phyloP scores from a whole-genome alignment of 2,329 filamentous ascomycete genomes.

The Didymella arachidicola region DNA sequence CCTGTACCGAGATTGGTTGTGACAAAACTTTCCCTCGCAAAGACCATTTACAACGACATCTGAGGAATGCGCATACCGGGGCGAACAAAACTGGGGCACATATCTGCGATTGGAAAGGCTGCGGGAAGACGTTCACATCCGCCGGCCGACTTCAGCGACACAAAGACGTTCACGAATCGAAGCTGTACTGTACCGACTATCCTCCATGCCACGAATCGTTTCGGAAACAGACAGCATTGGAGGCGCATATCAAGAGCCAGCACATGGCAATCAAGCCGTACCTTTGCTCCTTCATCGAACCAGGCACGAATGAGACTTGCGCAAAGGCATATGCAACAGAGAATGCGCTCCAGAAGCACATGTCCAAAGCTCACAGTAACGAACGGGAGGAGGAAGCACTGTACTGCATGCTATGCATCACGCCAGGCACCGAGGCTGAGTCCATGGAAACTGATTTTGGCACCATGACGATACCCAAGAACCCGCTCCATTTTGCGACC shows the following conservation, averaged over 20 bases:
- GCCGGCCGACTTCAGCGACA: slow-evolving; percentile 80
- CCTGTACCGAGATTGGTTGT: slow-evolving; percentile 74
- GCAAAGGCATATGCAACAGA: slow-evolving; percentile 75
- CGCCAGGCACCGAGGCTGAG: slow-evolving; percentile 41
- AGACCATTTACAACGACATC: slow-evolving; percentile 84
- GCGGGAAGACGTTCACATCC: slow-evolving; percentile 82
- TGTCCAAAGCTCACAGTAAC: slow-evolving; percentile 71
- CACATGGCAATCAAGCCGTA: slow-evolving; percentile 78
- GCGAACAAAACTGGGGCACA: slow-evolving; percentile 68
- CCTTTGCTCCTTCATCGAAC: slow-evolving; percentile 69
- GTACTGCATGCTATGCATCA: slow-evolving; percentile 76
- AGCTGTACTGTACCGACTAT: slow-evolving; percentile 76
- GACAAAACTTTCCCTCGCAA: slow-evolving; percentile 85
- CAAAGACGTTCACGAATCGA: slow-evolving; percentile 77
- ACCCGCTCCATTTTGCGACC: slow-evolving; percentile 67
- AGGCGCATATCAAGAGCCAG: slow-evolving; percentile 79
- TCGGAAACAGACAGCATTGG: slow-evolving; percentile 84
- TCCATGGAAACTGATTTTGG: slow-evolving; percentile 41
- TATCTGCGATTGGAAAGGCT: slow-evolving; percentile 74
- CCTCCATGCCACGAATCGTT: slow-evolving; percentile 78
- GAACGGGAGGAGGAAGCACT: slow-evolving; percentile 63
- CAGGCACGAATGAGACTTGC: slow-evolving; percentile 65
- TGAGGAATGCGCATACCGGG: slow-evolving; percentile 78
- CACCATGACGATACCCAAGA: slow-evolving; percentile 24
- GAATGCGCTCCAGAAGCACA: slow-evolving; percentile 74